Percentiles rank a stretch among this genome's conserved stretches.
These are phyloP conservation scores for Trichaptum fuscoviolaceum DNA, from an alignment of 768 basidiomycete genomes.

Conservation along the genomic window DNA sequence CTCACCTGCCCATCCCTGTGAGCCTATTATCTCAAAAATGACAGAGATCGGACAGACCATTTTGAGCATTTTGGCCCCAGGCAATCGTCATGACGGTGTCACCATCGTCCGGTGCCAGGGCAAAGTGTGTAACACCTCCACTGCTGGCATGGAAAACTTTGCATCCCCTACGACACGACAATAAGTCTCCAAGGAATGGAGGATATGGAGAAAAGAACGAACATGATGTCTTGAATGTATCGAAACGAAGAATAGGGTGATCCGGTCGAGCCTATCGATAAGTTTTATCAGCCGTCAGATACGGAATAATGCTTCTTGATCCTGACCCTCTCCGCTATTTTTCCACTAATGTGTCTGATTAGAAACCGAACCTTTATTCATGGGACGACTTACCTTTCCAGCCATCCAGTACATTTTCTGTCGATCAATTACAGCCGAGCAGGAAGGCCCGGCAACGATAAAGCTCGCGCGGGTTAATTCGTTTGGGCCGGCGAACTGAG, in stretches of 20 bases:
- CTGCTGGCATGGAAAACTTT: slow-evolving; percentile 63
- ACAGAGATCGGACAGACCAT: slow-evolving; percentile 40
- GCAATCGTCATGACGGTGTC: slow-evolving; percentile 73
- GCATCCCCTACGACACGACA: slow-evolving; percentile 57
- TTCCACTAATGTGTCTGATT: slow-evolving; percentile 63
- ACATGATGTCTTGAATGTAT: slow-evolving; percentile 84
- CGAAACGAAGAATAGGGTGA: slow-evolving; percentile 87
- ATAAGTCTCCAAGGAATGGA: slow-evolving; percentile 8
- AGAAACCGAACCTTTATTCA: neutral
- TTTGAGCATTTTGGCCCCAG: slow-evolving; percentile 81
- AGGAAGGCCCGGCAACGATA: slow-evolving; percentile 77
- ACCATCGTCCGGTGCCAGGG: slow-evolving; percentile 70
- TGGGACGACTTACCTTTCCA: slow-evolving; percentile 52
- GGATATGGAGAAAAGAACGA: slow-evolving; percentile 18
- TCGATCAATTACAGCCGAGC: slow-evolving; percentile 77
- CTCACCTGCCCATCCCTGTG: slow-evolving; percentile 43
- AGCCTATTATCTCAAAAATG: slow-evolving; percentile 18
- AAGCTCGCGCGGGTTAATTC: slow-evolving; percentile 52
- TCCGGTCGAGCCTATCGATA: slow-evolving; percentile 68
- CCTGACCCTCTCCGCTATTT: slow-evolving; percentile 81
- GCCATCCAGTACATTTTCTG: slow-evolving; percentile 88
- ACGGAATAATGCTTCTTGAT: neutral
- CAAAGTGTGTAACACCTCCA: slow-evolving; percentile 90
- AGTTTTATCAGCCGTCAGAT: slow-evolving; percentile 9
- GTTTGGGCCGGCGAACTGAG: slow-evolving; percentile 70